Conservation (phyloP, 2,329 filamentous ascomycete genomes). For the Pyrenophora seminiperda region DNA sequence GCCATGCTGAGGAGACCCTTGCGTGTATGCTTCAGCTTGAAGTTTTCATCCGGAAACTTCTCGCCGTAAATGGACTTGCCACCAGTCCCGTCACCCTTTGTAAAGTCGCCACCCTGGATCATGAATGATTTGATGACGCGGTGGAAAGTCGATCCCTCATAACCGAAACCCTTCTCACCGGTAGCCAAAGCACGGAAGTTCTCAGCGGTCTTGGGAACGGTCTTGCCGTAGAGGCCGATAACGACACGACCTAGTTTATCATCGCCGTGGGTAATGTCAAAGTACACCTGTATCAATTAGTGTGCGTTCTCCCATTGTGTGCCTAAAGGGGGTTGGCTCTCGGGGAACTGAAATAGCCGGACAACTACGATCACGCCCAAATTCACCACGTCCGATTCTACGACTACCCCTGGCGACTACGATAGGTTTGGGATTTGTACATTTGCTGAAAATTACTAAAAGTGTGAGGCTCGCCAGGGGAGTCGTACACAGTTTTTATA, state of each 20-base stretch:
- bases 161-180: constrained; percentile 85
- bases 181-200: constrained; percentile 77
- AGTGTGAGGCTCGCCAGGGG: no score
- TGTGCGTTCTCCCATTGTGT: neutral
- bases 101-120: constrained; percentile 71
- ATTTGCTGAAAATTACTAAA: no score
- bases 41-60: constrained; percentile 89
- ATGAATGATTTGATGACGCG: constrained; percentile 90
- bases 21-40: constrained; percentile 91
- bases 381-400: no score
- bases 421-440: no score
- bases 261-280: constrained; percentile 80
- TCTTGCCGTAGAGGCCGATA: constrained; percentile 86
- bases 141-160: constrained; percentile 82
- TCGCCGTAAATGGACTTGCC: constrained; percentile 88
- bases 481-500: no score
- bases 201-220: constrained; percentile 75
- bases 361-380: no score
- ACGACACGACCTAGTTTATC: constrained; percentile 75
- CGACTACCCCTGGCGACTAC: no score
- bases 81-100: constrained; percentile 71
- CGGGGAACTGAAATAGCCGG: no score
- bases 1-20: constrained; percentile 75
- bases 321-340: neutral
- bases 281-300: constrained; percentile 65